Base-by-base conservation (phyloP, 1,139 yeast species). In the Candida freyschussii region DNA sequence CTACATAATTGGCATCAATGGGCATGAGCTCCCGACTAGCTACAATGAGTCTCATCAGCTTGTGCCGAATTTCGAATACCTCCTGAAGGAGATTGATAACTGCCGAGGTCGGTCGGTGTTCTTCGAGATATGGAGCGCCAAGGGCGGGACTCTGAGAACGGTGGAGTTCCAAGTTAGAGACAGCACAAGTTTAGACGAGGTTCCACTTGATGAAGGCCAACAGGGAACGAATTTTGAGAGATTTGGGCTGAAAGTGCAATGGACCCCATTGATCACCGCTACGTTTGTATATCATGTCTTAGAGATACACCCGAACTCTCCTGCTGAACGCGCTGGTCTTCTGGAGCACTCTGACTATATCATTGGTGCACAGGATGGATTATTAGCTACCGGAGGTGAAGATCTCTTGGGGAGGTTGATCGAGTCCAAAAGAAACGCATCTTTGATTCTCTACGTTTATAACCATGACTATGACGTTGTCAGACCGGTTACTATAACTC, bases 231-330 rank as follows among this genome's bases (percentile, higher is more conserved):
- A 26, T 0, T 65, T 67, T 42, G 53, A 57, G 24, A 46, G 58
- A 13, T 50, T 87, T 7, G 96, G 96, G 0, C 44, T 85, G 28
- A 65, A 80, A 6, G 62, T 86, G 3, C 94, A 84, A 52, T 76
- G 94, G 62, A 78, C 86, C 2, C 89, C 94, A 27, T 54, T 87
- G 29, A 66, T 70, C 27, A 74, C 86, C 0, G 76, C 95, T 0
- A 82, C 93, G 3, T 83, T 74, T 55, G 95, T 87, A 12, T 91
- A 96, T 84, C 91, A 91, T 49, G 78, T 91, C 26, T 60, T 91
- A 37, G 73, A 74, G 39, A 79, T 91, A 10, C 78, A 82, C 33
- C 76, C 72, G 13, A 74, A 76, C 35, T 83, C 95, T 0, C 96
- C 97, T 1, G 96, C 96, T 0, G 84, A 81, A 47, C 63, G 62